These are phyloP conservation scores for Lizonia empirigonia DNA, from an alignment of 2,329 filamentous ascomycete genomes.

Conservation along the genomic window DNA sequence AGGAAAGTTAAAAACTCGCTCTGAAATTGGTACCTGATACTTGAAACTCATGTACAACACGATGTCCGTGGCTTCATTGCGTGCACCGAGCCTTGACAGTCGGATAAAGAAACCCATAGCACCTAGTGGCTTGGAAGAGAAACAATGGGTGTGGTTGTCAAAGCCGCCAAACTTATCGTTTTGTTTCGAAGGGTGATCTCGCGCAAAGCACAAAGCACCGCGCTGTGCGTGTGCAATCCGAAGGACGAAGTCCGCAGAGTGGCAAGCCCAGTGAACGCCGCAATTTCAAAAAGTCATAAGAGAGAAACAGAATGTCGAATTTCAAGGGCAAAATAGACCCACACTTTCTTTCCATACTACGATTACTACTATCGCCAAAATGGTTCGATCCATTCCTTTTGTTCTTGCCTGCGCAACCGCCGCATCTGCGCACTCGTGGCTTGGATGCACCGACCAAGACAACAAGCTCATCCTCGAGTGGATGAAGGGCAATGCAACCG, in stretches of 20 bases:
- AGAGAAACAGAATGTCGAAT: too few species aligned
- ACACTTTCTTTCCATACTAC: not conserved
- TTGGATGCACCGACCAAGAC: conserved; percentile 32
- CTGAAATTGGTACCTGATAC: too few species aligned
- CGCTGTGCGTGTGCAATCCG: conserved; percentile 10
- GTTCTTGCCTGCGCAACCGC: conserved; percentile 3
- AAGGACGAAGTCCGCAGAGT: conserved; percentile 9
- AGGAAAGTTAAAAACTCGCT: too few species aligned
- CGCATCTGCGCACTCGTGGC: conserved; percentile 33
- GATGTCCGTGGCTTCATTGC: too few species aligned
- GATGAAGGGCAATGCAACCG: conserved; percentile 27
- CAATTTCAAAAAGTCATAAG: not conserved
- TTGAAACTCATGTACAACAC: too few species aligned
- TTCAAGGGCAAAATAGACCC: not conserved
- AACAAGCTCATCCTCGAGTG: conserved; percentile 28
- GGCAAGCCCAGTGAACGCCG: not conserved
- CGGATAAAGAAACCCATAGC: too few species aligned
- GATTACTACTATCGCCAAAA: not conserved
- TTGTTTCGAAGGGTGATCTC: not conserved
- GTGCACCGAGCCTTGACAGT: too few species aligned
- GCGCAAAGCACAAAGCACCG: not conserved
- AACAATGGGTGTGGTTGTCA: too few species aligned
- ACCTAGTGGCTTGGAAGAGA: too few species aligned
- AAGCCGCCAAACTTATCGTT: too few species aligned
- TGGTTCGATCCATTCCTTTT: conserved; percentile 9